Base-by-base conservation (phyloP, 108 stramenopile genomes). In the Parietichytrium sp. region DNA sequence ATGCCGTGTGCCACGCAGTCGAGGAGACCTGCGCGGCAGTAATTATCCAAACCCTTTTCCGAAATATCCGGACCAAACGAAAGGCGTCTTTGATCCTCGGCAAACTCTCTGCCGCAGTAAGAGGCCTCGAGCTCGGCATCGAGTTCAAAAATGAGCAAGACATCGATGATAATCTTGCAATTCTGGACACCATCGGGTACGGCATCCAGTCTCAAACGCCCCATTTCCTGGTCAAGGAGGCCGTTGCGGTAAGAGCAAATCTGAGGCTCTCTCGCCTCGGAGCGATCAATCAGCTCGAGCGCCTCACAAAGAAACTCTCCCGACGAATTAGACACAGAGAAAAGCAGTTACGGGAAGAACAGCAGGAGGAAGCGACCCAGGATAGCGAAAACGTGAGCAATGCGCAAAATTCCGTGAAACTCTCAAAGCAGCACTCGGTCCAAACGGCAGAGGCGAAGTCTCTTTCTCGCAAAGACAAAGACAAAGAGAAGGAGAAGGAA, bases 301-400 rank as follows among this genome's bases (percentile, higher is more conserved):
- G 61, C 20, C 61, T 72, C 20, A 72, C 61, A 23, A 33, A 42
- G 20, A 72, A 72, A 42, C 61, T 72, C 13, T 33, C 36, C 38
- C 61, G 61, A 8, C 61, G 61, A n/a, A 72, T 72, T 42, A 33
- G 61, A 0, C 61, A 72, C 20, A 33, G 61, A 6, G 61, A 72
- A 25, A 33, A 25, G n/a, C 38, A 72, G 2, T 42, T 72, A 45
- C 38, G 45, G 42, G 61, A 33, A 10, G 61, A 72, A 20, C 61
- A 45, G 15, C 16, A 2, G 29, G 33, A 16, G 38, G 33, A 29
- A 16, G 1, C 25, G 54, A 55, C 54, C 36, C 27, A 53, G 29
- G 29, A 13, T 23, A 7, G 8, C 18, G 1, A 23, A 53, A 15
- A 23, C 2, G 27, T 29, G 27, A 29, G 27, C 12, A 20, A 13